Conservation (phyloP, 768 basidiomycete genomes). For the Russula ochroleuca region DNA sequence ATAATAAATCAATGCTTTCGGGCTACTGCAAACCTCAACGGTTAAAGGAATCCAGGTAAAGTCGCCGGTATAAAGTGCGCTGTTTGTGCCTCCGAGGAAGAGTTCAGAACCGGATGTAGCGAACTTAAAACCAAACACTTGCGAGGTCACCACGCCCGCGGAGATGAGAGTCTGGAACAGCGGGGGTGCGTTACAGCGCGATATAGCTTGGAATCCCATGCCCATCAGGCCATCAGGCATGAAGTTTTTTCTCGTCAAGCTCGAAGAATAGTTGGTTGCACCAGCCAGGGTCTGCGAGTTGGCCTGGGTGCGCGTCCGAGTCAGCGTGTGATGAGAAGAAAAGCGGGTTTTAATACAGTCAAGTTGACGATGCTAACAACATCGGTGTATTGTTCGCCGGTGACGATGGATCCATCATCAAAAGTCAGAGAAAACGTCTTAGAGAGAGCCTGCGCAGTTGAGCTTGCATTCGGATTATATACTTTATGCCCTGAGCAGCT, state of each 20-base stretch:
- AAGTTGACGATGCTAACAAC: constrained; percentile 40
- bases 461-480: constrained; percentile 11
- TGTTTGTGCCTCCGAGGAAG: constrained; percentile 24
- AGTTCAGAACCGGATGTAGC: constrained; percentile 41
- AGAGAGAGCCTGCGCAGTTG: constrained; percentile 28
- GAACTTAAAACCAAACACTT: constrained; percentile 49
- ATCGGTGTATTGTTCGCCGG: constrained; percentile 43
- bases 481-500: constrained; percentile 30
- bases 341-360: constrained; percentile 12
- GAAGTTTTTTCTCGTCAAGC: constrained; percentile 35
- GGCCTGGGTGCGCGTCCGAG: constrained; percentile 31
- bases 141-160: constrained; percentile 34
- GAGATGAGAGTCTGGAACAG: constrained; percentile 43
- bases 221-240: constrained; percentile 43
- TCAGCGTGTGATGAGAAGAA: not conserved
- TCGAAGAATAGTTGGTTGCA: constrained; percentile 39
- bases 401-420: constrained; percentile 38
- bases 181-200: constrained; percentile 28
- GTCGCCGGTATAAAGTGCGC: constrained; percentile 11
- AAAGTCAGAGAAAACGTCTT: constrained; percentile 37
- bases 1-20: not conserved
- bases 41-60: constrained; percentile 18
- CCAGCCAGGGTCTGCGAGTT: constrained; percentile 42
- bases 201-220: constrained; percentile 35
- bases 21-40: not conserved